Base-by-base conservation (phyloP, 2,329 filamentous ascomycete species). In the Ceratocystis eucalypticola region DNA sequence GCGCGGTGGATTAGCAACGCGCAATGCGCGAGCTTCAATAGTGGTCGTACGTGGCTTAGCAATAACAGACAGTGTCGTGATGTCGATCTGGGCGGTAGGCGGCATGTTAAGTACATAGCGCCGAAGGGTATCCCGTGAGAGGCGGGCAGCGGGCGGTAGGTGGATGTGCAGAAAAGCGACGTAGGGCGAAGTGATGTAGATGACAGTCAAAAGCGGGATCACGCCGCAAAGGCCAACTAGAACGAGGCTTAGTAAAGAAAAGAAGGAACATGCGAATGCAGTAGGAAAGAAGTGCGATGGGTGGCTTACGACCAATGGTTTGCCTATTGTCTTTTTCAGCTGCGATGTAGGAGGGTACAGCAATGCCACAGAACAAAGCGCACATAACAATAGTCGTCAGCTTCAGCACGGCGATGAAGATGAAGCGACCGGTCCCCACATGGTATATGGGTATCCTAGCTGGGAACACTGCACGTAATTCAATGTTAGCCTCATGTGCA, bases 101-200 rank as follows among this genome's bases (percentile, higher is more conserved):
- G 83, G 79, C 1, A 82, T 74, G 33, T 73, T 72, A 61, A 72
- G 74, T 41, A 82, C 75, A 72, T 82, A 86, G 65, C 80, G 79
- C 67, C 80, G 75, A 25, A 88, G 76, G 62, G 80, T 75, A 33
- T 80, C 76, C 44, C 80, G 81, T 0, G 86, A 88, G 48, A 79
- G 75, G 57, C 88, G 83, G 17, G 87, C 88, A 70, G 81, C 82
- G 0, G 78, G 73, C 0, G 90, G 90, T 1, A 92, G 78, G 25
- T 82, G 81, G 62, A 94, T 76, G 74, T 88, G 84, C 68, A 94
- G 80, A 72, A 86, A 85, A 50, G 85, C 84, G 6, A 93, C 88
- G 72, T 88, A 89, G 2, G 89, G 88, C 0, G 83, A 79, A 1
- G 86, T 84, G 61, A 82, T 81, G 73, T 85, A 87, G 45, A 81